phyloP scores from a whole-genome alignment of 192 early-diverging fungal genomes.

The Diversispora eburnea region DNA sequence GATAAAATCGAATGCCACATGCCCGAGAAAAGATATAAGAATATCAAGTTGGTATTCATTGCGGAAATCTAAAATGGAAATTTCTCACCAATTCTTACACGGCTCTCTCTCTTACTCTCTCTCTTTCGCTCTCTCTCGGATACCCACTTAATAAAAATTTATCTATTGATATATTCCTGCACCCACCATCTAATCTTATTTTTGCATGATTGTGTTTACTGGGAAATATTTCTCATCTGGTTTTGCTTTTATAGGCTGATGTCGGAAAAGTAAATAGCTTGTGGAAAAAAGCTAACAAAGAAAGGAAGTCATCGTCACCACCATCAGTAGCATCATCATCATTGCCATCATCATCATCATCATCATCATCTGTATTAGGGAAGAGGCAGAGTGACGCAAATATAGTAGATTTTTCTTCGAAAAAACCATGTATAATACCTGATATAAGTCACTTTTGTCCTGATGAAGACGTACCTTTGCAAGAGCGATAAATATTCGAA shows the following conservation, averaged over 20 bases:
- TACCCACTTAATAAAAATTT: not conserved
- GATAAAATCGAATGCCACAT: too few species aligned
- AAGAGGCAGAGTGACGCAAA: not conserved
- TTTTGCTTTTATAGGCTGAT: constrained; percentile 11
- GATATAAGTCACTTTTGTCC: not conserved
- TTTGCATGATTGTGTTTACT: constrained; percentile 11
- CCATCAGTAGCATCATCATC: not conserved
- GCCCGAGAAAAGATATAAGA: too few species aligned
- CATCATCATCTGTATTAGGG: constrained; percentile 3
- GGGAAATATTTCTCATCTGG: constrained; percentile 1
- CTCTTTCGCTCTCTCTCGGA: too few species aligned
- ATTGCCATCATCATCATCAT: not conserved
- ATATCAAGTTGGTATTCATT: too few species aligned
- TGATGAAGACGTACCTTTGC: not conserved
- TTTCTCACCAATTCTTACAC: too few species aligned
- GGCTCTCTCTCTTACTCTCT: too few species aligned
- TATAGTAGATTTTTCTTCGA: not conserved
- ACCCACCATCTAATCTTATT: not conserved
- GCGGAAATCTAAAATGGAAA: too few species aligned
- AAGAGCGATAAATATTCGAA: not conserved
- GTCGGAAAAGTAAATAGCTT: constrained; percentile 9
- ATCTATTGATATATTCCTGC: constrained; percentile 8
- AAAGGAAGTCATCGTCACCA: not conserved
- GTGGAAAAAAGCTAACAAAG: constrained; percentile 4
- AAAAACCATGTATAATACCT: not conserved